Base-by-base conservation (phyloP, 352 stramenopile species). In the Phytopythium delawarense region DNA sequence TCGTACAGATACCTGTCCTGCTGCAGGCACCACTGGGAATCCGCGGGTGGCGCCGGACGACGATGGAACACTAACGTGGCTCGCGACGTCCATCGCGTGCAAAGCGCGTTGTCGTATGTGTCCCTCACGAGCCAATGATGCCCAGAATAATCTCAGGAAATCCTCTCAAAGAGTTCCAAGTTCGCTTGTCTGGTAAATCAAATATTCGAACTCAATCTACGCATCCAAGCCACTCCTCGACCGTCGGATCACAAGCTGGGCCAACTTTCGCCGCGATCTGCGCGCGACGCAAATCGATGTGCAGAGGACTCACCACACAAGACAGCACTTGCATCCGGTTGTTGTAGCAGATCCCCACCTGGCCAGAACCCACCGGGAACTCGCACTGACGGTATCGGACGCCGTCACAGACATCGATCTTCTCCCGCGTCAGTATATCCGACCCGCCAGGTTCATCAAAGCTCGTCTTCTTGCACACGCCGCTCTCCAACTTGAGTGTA, bases 181-280 rank as follows among this genome's bases (percentile, higher is more conserved):
- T 1, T 1, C 5, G 34, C 2, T 1, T 39, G 7, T 4, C 40
- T 48, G 15, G 16, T 25, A 4, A 25, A 48, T 11, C 13, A 1
- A 1, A 21, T 18, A 8, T 21, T 9, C 20, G 13, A 7, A 4
- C 40, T 54, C 15, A 59, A 11, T 37, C 53, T 0, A 12, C 18
- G 35, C 71, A 78, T 2, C 71, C 62, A 6, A 76, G 62, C 71
- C 68, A 73, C 9, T 57, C 21, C 63, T 75, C 70, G 35, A 70
- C 59, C 6, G 28, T 20, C 4, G 51, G 42, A 23, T 75, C 55
- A 32, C 70, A 78, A 12, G n/a, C 1, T 2, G n/a, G 30, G 0
- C 59, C 68, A n/a, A 68, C 23, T 0, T 62, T 49, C 6, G 34
- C 45, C 28, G 66, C 40, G 54, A 78, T 74, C n/a, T 77, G 57